Evolutionary conservation across 225 moss, liverwort and hornwort genomes (phyloP).

Genomic region (Pleurozium schreberi): DNA sequence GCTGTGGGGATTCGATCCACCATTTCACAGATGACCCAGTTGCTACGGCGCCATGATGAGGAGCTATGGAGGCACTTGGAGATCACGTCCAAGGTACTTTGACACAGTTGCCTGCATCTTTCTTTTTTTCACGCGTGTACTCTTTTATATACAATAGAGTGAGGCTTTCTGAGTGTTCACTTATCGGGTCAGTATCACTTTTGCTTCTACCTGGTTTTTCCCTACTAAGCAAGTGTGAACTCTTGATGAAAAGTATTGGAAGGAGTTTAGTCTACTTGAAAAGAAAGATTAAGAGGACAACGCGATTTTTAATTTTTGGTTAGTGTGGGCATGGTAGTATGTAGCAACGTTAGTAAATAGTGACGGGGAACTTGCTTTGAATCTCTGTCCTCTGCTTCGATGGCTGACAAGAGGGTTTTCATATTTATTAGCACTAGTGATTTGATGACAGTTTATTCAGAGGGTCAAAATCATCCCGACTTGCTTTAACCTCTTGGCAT

Average conservation of each 20-base stretch:
- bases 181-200: background rate
- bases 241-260: background rate
- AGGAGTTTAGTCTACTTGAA: background rate
- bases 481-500: background rate
- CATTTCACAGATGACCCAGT: conserved; percentile 73
- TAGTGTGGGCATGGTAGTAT: background rate
- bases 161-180: background rate
- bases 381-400: background rate
- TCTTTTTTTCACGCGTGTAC: background rate
- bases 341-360: background rate
- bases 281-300: background rate
- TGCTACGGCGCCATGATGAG: conserved; percentile 78
- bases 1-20: conserved; percentile 90
- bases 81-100: conserved; percentile 64
- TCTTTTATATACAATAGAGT: background rate
- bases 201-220: background rate
- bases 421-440: background rate
- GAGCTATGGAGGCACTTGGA: conserved; percentile 96
- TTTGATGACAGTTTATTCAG: background rate
- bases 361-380: background rate
- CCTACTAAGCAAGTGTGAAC: background rate
- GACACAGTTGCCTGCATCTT: background rate
- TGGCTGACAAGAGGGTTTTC: background rate
- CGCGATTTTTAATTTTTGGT: background rate
- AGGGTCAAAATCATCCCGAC: background rate